phyloP scores from a whole-genome alignment of 1,284 basidiomycete genomes.

The Leccinum subatratum region DNA sequence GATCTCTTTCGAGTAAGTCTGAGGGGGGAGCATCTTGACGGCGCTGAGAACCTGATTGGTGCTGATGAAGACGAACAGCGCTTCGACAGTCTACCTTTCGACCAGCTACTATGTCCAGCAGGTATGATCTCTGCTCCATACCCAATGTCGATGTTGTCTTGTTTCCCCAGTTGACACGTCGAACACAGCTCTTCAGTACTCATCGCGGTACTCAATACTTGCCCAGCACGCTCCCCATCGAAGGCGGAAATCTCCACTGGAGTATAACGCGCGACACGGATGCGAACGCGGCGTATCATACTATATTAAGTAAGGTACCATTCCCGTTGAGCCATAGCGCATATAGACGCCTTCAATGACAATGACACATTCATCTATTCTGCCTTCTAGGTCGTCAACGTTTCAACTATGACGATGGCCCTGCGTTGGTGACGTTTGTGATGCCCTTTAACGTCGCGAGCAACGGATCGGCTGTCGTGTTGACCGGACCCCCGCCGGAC shows the following conservation, averaged over 20 bases:
- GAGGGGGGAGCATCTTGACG: neutral
- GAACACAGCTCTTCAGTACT: constrained; percentile 53
- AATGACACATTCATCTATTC: neutral
- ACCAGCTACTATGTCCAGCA: constrained; percentile 67
- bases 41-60: neutral
- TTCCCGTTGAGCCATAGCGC: neutral
- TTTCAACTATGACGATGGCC: constrained; percentile 41
- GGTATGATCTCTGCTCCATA: constrained; percentile 29
- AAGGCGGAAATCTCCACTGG: constrained; percentile 53
- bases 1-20: constrained; percentile 58
- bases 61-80: constrained; percentile 33
- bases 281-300: constrained; percentile 40
- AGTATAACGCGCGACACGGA: constrained; percentile 46
- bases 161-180: constrained; percentile 1
- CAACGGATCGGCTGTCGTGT: constrained; percentile 41
- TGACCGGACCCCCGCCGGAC: constrained; percentile 43
- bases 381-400: constrained; percentile 47
- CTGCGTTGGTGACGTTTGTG: constrained; percentile 45
- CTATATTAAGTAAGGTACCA: no score
- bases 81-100: constrained; percentile 50
- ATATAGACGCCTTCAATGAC: neutral
- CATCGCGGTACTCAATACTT: constrained; percentile 60
- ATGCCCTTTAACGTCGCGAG: constrained; percentile 51
- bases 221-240: constrained; percentile 54
- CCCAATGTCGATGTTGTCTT: neutral